Evolutionary conservation across 129 eudicot genomes (phyloP), one percentile per base, ranked within the genome.

Genomic region (Pseudognaphalium luteoalbum): DNA sequence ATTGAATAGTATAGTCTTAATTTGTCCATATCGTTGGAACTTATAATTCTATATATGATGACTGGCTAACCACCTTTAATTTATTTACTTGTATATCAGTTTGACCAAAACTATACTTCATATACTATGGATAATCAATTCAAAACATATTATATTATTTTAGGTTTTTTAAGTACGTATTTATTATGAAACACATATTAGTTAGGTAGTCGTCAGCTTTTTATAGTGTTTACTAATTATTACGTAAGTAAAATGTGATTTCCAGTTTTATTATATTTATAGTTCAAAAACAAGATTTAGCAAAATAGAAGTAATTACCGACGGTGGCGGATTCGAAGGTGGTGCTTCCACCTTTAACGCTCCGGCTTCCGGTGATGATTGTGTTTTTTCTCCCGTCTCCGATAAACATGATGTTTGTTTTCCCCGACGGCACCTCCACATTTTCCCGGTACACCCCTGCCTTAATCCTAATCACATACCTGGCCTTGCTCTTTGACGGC

Each of bases 281-380:
- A 25, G 1, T 25, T 0, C 0, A 25, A 25, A 25, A 0, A 16
- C 4, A 37, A 10, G 1, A 42, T 14, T 14, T 61, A 50, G 62
- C n/a, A 66, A 17, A 30, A 28, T 30, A 8, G 4, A n/a, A 9
- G 14, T 42, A 85, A 86, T 77, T 9, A 92, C 98, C 96, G 70
- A 92, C 98, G 21, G 98, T 92, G 42, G 98, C 95, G 29, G 98
- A 92, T 8, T 92, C 75, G 83, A 88, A 92, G 76, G 98, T 92
- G 35, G 96, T 92, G 88, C 87, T 83, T 66, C 98, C 98, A 47
- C 92, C 98, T 52, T 20, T 56, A 0, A 90, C 94, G 66, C 92
- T 92, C 70, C 76, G 80, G 70, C 89, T 92, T 0, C 66, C 98
- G 6, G 98, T 92, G 77, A 92, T 89, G 47, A 92, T 90, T 0